phyloP scores from a whole-genome alignment of 257 asterid species.

The Cordia subcordata region DNA sequence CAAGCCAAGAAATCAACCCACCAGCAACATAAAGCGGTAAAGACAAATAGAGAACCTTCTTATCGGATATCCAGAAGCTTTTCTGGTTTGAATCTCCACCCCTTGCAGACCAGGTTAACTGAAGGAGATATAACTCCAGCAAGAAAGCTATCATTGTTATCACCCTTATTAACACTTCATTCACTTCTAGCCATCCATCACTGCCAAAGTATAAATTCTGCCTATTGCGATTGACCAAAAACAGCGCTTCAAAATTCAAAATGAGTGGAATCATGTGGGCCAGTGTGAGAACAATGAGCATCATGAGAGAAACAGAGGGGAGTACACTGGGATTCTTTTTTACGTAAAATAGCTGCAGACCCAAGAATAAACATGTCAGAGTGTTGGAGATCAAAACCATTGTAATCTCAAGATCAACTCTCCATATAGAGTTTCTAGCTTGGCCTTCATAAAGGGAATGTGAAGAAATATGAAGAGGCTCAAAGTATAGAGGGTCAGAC shows the following conservation, averaged over 20 bases:
- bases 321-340: slow-evolving; percentile 49
- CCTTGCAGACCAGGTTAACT: slow-evolving; percentile 73
- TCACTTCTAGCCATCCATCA: slow-evolving; percentile 81
- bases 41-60: slow-evolving; percentile 60
- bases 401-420: slow-evolving; percentile 86
- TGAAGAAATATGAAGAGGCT: slow-evolving; percentile 52
- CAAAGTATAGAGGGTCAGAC: slow-evolving; percentile 59
- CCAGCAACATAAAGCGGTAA: slow-evolving; percentile 66
- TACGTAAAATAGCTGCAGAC: slow-evolving; percentile 68
- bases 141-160: slow-evolving; percentile 89
- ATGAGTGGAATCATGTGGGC: slow-evolving; percentile 76
- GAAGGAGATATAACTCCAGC: slow-evolving; percentile 75
- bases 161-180: slow-evolving; percentile 79
- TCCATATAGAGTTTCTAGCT: slow-evolving; percentile 74
- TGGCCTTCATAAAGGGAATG: slow-evolving; percentile 52
- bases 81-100: slow-evolving; percentile 35
- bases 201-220: slow-evolving; percentile 52
- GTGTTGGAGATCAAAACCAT: slow-evolving; percentile 78
- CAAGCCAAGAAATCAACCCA: slow-evolving; percentile 63
- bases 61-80: slow-evolving; percentile 54
- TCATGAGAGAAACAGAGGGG: slow-evolving; percentile 55
- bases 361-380: slow-evolving; percentile 57
- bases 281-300: slow-evolving; percentile 64
- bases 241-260: slow-evolving; percentile 81
- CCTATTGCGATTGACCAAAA: slow-evolving; percentile 38